Conservation (phyloP, 202 grass and related monocot genomes). For the Setaria viridis region DNA sequence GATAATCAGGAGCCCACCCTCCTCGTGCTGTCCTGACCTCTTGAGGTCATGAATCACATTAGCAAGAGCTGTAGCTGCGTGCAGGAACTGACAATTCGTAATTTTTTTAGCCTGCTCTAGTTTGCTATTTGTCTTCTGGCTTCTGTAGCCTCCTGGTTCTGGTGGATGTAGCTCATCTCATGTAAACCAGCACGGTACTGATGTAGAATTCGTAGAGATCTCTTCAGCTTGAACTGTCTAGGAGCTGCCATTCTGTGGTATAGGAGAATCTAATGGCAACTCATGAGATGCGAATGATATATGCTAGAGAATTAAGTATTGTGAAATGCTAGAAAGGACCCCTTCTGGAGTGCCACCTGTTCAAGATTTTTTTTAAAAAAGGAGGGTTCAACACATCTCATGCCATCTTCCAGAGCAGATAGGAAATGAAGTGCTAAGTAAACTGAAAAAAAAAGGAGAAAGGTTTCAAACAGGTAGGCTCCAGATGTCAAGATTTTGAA, state of each 20-base stretch:
- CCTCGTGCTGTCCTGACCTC: not conserved
- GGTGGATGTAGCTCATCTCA: conserved; percentile 17
- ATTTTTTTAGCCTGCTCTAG: conserved; percentile 25
- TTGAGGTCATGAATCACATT: conserved; percentile 11
- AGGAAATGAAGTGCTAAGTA: not conserved
- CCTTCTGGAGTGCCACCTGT: not conserved
- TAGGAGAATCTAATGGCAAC: conserved; percentile 36
- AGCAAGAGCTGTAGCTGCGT: conserved; percentile 14
- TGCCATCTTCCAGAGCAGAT: not conserved
- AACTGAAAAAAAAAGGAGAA: not conserved
- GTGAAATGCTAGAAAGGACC: not conserved
- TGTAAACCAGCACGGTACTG: conserved; percentile 15
- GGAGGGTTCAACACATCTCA: not conserved
- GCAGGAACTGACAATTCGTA: not conserved
- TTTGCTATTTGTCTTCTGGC: conserved; percentile 7
- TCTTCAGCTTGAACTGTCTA: conserved; percentile 24
- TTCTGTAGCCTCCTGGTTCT: conserved; percentile 24
- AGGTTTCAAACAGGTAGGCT: not conserved
- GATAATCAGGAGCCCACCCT: not conserved
- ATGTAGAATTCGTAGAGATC: conserved; percentile 38
- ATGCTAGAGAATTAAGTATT: conserved; percentile 8
- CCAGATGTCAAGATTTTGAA: not conserved
- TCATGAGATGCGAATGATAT: conserved; percentile 37
- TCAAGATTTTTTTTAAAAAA: not conserved
- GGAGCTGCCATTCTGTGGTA: conserved; percentile 46